phyloP scores from a whole-genome alignment of 164 flowering plant species.

The Paratinospora sagittata region DNA sequence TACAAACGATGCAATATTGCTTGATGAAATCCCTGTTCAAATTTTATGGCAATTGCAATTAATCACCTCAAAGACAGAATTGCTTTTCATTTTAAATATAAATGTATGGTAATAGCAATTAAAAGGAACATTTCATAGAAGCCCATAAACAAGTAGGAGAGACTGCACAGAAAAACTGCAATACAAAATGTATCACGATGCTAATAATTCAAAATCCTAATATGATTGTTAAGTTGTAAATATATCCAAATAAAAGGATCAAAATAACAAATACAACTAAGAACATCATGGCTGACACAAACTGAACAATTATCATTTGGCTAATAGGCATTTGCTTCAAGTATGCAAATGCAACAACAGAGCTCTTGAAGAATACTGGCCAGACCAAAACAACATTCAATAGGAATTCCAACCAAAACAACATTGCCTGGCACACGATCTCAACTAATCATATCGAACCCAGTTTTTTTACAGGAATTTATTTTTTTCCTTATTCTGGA shows the following conservation, averaged over 20 bases:
- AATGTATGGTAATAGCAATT: neutral
- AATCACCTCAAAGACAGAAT: neutral
- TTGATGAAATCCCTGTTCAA: slow-evolving; percentile 61
- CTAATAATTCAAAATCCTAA: neutral
- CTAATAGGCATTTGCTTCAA: too few relatives aligned
- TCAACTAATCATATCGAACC: too few relatives aligned
- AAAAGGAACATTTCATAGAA: neutral
- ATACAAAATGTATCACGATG: neutral
- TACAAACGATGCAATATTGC: slow-evolving; percentile 63
- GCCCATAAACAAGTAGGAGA: neutral
- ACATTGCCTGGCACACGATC: too few relatives aligned
- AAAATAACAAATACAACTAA: neutral
- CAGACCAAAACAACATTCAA: too few relatives aligned
- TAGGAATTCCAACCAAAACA: too few relatives aligned
- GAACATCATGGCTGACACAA: neutral
- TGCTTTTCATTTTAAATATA: neutral
- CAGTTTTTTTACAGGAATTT: too few relatives aligned
- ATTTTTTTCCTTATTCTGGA: too few relatives aligned
- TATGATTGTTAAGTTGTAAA: neutral
- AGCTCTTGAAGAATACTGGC: too few relatives aligned
- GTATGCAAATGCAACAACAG: too few relatives aligned
- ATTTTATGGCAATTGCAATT: slow-evolving; percentile 7
- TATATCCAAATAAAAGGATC: neutral
- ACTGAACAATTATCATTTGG: too few relatives aligned
- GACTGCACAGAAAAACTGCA: neutral